These are phyloP conservation scores for Yarrowia galli DNA, from an alignment of 1,139 yeast genomes.

Conservation along the genomic window DNA sequence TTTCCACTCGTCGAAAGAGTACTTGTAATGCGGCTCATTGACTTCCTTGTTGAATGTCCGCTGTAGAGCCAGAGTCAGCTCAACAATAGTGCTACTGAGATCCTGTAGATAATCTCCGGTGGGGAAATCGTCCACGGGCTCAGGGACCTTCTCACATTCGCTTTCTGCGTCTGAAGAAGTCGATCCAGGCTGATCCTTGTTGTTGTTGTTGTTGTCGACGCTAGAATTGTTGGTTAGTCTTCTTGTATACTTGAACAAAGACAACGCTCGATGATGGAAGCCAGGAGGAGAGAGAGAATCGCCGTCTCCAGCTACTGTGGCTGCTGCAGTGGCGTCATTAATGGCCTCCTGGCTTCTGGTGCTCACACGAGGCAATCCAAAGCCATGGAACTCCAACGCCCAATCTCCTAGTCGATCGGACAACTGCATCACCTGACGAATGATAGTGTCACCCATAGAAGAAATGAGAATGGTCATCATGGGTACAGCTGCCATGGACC, in stretches of 20 bases:
- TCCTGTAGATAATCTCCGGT: slow-evolving; percentile 22
- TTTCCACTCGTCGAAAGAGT: slow-evolving; percentile 59
- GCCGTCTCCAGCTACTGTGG: background rate
- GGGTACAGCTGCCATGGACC: slow-evolving; percentile 89
- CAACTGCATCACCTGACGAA: slow-evolving; percentile 43
- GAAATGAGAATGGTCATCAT: slow-evolving; percentile 83
- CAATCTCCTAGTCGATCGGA: slow-evolving; percentile 33
- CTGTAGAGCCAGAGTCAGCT: slow-evolving; percentile 40
- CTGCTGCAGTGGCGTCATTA: background rate
- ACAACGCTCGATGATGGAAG: slow-evolving; percentile 10
- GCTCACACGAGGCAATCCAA: background rate
- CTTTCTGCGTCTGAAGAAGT: slow-evolving; percentile 3
- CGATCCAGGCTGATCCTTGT: background rate
- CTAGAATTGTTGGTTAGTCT: background rate
- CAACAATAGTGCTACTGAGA: slow-evolving; percentile 24
- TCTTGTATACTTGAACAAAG: slow-evolving; percentile 11
- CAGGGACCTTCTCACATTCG: background rate
- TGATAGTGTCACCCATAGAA: slow-evolving; percentile 69
- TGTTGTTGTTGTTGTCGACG: no score
- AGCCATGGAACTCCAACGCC: slow-evolving; percentile 23
- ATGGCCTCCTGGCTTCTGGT: background rate
- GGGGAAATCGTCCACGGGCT: slow-evolving; percentile 12
- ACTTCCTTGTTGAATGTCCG: slow-evolving; percentile 46
- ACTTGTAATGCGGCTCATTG: slow-evolving; percentile 51
- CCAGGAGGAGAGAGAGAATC: background rate